Evolutionary conservation across 352 stramenopile species (phyloP), one percentile per base, ranked within the genome.

Genomic region (Phytophthora hybrid): DNA sequence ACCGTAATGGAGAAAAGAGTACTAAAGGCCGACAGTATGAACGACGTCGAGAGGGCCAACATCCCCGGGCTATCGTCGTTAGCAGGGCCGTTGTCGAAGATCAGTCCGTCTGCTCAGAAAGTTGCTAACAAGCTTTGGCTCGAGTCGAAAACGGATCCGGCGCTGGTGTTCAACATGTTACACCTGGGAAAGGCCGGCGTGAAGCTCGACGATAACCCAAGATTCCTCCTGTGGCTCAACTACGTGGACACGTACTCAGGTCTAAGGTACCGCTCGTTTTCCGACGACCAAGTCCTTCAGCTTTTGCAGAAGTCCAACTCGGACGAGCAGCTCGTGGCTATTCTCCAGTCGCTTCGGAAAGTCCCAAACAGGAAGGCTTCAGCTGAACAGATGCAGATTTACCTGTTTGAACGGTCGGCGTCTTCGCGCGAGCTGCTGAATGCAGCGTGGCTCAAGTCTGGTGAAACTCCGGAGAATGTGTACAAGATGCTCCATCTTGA

Each of bases 171-270:
- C 21, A 19, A 10, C 4, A 11, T 2, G 4, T 34, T 62, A 37
- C 32, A 6, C 13, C 34, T 69, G 21, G 51, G 21, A 44, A 23
- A 54, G 3, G 34, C 34, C 21, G 34, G 16, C 1, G 10, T 14
- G 2, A 69, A 62, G 23, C 52, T 69, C 1, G 37, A 55, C n/a
- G 37, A 55, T 1, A 69, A 69, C 13, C 62, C 51, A 23, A 26
- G 18, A 5, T 51, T 67, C 8, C 19, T 67, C 0, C 49, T 59
- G 32, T 60, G 46, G 47, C 31, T 59, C 7, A 34, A 58, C 10
- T 53, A 47, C 26, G 26, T 34, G 2, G 23, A 31, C 6, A 54
- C 18, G 13, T 62, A 62, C 37, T 26, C 18, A 10, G 19, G 16
- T n/a, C 37, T 53, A 13, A 59, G 53, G 5, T 31, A 56, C 8